Conservation (phyloP, 495 filamentous ascomycete genomes). For the Lindgomyces ingoldianus region DNA sequence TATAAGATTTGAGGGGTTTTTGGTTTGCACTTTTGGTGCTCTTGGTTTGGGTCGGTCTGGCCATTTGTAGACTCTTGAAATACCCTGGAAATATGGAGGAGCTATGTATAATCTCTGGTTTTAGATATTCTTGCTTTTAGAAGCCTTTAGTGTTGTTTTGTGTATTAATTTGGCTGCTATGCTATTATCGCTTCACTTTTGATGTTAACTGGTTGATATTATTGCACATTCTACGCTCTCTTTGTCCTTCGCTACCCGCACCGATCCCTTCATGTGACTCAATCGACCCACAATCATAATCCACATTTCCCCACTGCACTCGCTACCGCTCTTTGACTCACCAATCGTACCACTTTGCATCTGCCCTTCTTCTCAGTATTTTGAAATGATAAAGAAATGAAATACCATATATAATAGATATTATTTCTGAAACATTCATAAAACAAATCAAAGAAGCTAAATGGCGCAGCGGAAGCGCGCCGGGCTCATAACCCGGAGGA, state of each 20-base stretch:
- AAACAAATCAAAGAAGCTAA: conserved; percentile 14
- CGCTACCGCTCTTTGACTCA: no score
- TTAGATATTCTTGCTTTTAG: neutral
- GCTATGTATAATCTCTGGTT: neutral
- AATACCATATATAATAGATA: neutral
- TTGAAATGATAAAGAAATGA: neutral
- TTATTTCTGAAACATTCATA: neutral
- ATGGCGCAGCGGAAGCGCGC: conserved; percentile 39
- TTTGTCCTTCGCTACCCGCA: no score
- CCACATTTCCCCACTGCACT: neutral
- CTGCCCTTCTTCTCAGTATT: neutral
- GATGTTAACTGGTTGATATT: neutral
- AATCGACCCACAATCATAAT: neutral
- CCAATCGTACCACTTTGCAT: no score
- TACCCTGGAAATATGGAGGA: neutral
- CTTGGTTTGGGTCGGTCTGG: neutral
- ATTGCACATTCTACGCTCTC: neutral
- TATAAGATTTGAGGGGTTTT: neutral
- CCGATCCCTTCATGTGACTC: no score
- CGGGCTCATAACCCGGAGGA: conserved; percentile 42
- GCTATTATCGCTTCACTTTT: no score
- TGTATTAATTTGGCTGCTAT: no score
- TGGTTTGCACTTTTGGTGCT: neutral
- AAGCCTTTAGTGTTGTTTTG: neutral
- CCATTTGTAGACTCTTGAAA: neutral